Evolutionary conservation across 2,329 filamentous ascomycete species (phyloP).

Genomic region (Paecilomyces variotii): DNA sequence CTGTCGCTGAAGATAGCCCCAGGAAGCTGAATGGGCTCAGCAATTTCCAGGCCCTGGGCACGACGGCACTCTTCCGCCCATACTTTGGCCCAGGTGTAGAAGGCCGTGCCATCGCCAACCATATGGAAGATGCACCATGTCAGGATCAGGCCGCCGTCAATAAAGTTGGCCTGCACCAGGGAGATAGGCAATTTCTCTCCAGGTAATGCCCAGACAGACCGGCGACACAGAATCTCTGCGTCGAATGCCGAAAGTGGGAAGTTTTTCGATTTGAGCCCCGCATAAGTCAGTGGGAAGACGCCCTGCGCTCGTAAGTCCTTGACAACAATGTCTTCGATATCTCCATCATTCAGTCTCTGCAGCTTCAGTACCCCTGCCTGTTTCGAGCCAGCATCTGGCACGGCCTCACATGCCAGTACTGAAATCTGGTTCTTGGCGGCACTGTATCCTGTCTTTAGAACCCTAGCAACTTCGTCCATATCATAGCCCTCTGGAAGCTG

Average conservation of each 20-base stretch:
- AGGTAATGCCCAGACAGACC: slow-evolving; percentile 21
- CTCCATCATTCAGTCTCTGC: slow-evolving; percentile 3
- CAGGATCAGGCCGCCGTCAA: slow-evolving; percentile 44
- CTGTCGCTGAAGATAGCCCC: slow-evolving; percentile 22
- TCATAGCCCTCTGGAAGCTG: slow-evolving; percentile 25
- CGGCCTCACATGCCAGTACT: slow-evolving; percentile 23
- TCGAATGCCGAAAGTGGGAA: slow-evolving; percentile 45
- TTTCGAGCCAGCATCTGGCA: slow-evolving; percentile 21
- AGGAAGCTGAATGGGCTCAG: slow-evolving; percentile 15
- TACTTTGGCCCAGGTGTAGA: slow-evolving; percentile 23
- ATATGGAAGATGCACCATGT: slow-evolving; percentile 28
- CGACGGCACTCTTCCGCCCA: slow-evolving; percentile 31
- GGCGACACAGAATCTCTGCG: slow-evolving; percentile 31
- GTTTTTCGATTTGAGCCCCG: slow-evolving; percentile 24
- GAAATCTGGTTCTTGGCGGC: slow-evolving; percentile 21
- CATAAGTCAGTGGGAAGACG: slow-evolving; percentile 27
- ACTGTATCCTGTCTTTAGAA: slow-evolving; percentile 23
- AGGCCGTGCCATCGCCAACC: slow-evolving; percentile 26
- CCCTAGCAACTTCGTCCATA: slow-evolving; percentile 13
- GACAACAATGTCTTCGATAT: slow-evolving; percentile 25
- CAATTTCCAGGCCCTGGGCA: slow-evolving; percentile 18
- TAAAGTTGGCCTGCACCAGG: slow-evolving; percentile 42
- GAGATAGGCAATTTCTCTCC: slow-evolving; percentile 31
- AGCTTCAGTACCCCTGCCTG: slow-evolving; percentile 27
- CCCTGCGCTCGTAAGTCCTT: slow-evolving; percentile 35